phyloP scores from a whole-genome alignment of 805 yeast species.

The Candida saitoana region DNA sequence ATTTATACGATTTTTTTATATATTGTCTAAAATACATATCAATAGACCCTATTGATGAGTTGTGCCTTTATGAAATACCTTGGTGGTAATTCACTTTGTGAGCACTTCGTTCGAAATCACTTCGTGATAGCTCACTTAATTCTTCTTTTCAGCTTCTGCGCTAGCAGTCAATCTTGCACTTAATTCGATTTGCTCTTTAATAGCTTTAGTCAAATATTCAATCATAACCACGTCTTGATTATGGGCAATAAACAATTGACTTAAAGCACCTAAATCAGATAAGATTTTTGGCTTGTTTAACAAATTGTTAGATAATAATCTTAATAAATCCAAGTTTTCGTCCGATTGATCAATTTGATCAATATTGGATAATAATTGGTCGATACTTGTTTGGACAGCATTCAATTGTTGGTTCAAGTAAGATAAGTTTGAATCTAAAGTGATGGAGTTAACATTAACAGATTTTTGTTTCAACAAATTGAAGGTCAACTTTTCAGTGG shows the following conservation, averaged over 20 bases:
- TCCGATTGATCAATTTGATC: constrained; percentile 34
- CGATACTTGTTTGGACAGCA: constrained; percentile 45
- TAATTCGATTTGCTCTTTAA: constrained; percentile 79
- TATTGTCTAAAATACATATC: constrained; percentile 1
- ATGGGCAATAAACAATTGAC: constrained; percentile 61
- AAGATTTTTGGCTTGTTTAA: constrained; percentile 49
- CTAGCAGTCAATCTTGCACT: constrained; percentile 67
- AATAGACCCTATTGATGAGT: neutral
- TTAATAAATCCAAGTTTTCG: constrained; percentile 59
- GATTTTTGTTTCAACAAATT: constrained; percentile 39
- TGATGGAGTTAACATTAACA: constrained; percentile 24
- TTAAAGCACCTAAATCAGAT: constrained; percentile 48
- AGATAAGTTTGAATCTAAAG: constrained; percentile 35
- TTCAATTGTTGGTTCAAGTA: constrained; percentile 45
- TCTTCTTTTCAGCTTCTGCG: constrained; percentile 21
- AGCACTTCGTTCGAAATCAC: no score
- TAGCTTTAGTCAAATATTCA: constrained; percentile 76
- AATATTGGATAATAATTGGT: constrained; percentile 47
- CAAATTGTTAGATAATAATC: constrained; percentile 57
- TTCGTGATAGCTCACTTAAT: no score
- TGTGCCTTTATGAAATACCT: neutral
- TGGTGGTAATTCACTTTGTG: no score
- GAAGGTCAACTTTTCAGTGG: constrained; percentile 54
- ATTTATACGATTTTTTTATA: neutral
- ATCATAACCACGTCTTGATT: constrained; percentile 78